Evolutionary conservation across 148 eudicot species (phyloP).

Genomic region (Dianthus caryophyllus): DNA sequence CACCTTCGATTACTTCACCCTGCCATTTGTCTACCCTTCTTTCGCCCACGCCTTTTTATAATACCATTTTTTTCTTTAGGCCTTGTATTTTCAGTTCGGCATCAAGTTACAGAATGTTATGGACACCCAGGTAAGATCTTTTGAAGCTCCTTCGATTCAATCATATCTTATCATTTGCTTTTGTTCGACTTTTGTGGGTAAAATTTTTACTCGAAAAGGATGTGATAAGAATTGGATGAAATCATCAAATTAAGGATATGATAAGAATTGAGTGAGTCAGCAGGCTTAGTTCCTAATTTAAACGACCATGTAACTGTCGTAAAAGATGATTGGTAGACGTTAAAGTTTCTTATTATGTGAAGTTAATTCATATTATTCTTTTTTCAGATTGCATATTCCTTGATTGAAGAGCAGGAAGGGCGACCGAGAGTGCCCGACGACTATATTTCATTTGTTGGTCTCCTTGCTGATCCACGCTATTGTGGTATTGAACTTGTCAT

Average conservation of each 20-base stretch:
- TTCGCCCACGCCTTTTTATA: background rate
- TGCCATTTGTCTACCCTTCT: background rate
- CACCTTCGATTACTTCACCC: background rate
- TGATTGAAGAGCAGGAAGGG: constrained; percentile 89
- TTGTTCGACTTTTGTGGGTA: no score
- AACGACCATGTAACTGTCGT: background rate
- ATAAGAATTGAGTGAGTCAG: no score
- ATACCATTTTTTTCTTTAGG: constrained; percentile 43
- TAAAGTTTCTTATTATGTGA: no score
- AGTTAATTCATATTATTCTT: constrained; percentile 1
- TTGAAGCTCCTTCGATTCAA: background rate
- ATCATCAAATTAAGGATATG: no score
- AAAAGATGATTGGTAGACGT: background rate
- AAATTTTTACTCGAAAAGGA: no score
- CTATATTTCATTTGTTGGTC: constrained; percentile 88
- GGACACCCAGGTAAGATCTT: constrained; percentile 77
- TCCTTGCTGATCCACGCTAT: constrained; percentile 92
- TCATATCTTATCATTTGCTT: no score
- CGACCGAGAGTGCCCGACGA: constrained; percentile 52
- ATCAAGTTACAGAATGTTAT: constrained; percentile 86
- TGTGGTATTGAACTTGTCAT: constrained; percentile 59
- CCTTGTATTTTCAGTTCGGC: constrained; percentile 82
- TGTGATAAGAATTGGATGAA: no score
- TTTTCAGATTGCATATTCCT: constrained; percentile 77
- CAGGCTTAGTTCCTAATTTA: no score